Evolutionary conservation across 2,329 filamentous ascomycete species (phyloP).

Genomic region (Arthrobotrys sinensis): DNA sequence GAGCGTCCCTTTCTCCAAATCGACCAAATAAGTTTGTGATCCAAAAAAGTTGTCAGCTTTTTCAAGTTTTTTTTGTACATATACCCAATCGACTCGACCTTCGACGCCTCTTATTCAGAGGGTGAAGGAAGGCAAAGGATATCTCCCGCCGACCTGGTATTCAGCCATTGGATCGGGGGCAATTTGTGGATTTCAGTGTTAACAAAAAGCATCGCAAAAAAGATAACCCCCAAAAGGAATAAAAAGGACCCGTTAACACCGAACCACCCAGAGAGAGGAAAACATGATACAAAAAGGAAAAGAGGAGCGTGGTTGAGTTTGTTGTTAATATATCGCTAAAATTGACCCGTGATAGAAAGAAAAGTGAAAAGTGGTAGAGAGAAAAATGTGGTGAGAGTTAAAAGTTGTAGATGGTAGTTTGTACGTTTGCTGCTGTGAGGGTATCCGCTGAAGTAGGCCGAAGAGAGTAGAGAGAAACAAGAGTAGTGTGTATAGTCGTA

Average conservation of each 20-base stretch:
- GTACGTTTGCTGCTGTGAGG: conserved; percentile 43
- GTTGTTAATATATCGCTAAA: conserved; percentile 52
- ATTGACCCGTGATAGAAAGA: conserved; percentile 51
- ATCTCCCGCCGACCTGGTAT: conserved; percentile 55
- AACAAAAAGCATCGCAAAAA: conserved; percentile 41
- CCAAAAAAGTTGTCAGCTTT: conserved; percentile 56
- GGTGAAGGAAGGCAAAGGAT: conserved; percentile 18
- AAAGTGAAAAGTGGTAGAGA: conserved; percentile 25
- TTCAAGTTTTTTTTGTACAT: conserved; percentile 61
- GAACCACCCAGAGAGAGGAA: conserved; percentile 57
- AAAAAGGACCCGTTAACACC: conserved; percentile 54
- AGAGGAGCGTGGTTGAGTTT: conserved; percentile 56
- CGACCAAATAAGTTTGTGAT: conserved; percentile 48
- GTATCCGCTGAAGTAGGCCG: conserved; percentile 47
- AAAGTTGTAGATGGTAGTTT: conserved; percentile 47
- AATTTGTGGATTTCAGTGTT: conserved; percentile 52
- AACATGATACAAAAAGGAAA: conserved; percentile 56
- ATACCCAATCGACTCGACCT: conserved; percentile 13
- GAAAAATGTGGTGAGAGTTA: conserved; percentile 37
- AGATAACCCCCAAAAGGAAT: conserved; percentile 53
- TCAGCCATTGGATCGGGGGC: conserved; percentile 56
- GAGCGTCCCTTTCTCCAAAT: conserved; percentile 15
- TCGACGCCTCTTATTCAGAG: conserved; percentile 9
- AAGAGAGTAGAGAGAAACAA: conserved; percentile 46
- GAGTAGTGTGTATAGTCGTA: conserved; percentile 46